These are phyloP conservation scores for Cnidoscolus chayamansa DNA, from an alignment of 441 rosid species.

Conservation along the genomic window DNA sequence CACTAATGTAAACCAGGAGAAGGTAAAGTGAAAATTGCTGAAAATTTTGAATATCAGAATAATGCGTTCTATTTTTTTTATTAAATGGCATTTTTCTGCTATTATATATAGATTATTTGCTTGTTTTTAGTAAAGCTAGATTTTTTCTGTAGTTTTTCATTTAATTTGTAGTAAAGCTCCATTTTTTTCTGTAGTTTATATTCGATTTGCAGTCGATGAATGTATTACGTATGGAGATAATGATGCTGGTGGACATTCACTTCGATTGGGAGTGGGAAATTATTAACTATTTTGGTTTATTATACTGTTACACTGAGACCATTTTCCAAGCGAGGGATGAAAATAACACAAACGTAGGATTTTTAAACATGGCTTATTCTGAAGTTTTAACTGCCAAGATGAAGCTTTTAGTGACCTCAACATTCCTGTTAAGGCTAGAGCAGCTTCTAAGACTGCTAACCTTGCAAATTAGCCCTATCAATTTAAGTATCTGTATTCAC, in stretches of 20 bases:
- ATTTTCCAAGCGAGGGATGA: not conserved
- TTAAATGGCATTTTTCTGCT: not conserved
- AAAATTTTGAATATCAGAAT: not conserved
- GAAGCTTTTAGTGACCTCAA: not conserved
- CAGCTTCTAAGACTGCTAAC: not conserved
- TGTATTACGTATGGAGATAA: not conserved
- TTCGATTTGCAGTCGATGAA: not conserved
- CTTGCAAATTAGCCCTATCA: not conserved
- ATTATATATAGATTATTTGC: not conserved
- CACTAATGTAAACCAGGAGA: slow-evolving; percentile 50
- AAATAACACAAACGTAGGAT: not conserved
- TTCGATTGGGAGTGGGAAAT: not conserved
- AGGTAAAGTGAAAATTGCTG: slow-evolving; percentile 38
- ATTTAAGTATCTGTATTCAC: not conserved
- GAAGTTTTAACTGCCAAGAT: not conserved
- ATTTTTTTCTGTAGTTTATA: not conserved
- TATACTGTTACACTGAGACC: not conserved
- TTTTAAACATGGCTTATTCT: not conserved
- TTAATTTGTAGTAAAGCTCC: not conserved
- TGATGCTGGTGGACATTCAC: not conserved
- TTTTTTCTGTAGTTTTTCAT: no score
- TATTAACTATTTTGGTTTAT: not conserved
- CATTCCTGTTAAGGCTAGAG: not conserved
- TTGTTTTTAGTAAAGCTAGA: not conserved
- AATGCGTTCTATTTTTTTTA: not conserved